These are phyloP conservation scores for Botrytis galanthina DNA, from an alignment of 2,329 filamentous ascomycete genomes.

Conservation along the genomic window DNA sequence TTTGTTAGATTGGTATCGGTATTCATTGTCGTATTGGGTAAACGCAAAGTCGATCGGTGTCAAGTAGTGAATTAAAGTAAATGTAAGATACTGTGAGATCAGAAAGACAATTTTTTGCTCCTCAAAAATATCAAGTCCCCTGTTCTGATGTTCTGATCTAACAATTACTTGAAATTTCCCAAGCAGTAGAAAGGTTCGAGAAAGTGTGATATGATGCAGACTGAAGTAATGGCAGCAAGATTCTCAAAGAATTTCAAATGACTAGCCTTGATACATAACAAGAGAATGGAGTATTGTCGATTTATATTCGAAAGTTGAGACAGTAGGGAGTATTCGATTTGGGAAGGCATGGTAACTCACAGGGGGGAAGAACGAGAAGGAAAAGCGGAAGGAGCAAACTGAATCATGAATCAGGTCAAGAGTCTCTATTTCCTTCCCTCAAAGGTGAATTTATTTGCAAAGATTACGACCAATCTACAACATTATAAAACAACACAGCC, in stretches of 20 bases:
- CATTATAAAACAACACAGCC: not conserved
- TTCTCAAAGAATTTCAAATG: not conserved
- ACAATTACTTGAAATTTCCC: no score
- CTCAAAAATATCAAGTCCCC: no score
- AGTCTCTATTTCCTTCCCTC: not conserved
- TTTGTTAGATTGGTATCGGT: not conserved
- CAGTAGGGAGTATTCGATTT: not conserved
- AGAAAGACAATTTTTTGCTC: no score
- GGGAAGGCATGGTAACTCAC: not conserved
- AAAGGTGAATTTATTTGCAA: accelerated
- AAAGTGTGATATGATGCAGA: no score
- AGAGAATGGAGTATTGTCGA: not conserved
- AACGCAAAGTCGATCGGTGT: not conserved
- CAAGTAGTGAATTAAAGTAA: not conserved
- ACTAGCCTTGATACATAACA: not conserved
- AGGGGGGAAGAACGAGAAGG: not conserved
- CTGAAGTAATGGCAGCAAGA: not conserved
- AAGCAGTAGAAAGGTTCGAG: no score
- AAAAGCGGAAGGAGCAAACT: not conserved
- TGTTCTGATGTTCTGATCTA: no score
- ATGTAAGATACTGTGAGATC: not conserved
- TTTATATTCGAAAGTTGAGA: not conserved
- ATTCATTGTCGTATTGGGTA: not conserved
- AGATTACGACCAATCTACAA: not conserved
- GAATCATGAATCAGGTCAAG: not conserved